A percentile compares a stretch with the other conserved stretches of the same genome.
Conservation (phyloP, 176 grass and related monocot species). For the Juncus effusus region DNA sequence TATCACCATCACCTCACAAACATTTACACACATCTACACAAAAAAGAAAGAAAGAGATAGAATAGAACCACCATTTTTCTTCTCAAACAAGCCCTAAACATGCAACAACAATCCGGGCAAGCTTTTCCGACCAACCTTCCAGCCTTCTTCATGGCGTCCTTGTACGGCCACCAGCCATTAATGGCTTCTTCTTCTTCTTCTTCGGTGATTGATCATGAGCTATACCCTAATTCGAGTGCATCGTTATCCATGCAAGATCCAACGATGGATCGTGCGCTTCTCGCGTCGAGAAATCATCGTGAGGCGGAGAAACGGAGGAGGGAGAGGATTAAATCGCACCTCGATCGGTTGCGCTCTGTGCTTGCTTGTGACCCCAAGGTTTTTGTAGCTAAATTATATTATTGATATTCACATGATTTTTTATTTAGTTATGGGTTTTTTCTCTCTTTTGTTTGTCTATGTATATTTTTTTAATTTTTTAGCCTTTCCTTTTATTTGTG, state of each 20-base stretch:
- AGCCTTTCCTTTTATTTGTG: too few relatives aligned
- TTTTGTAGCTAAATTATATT: conserved; percentile 10
- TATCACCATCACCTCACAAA: background rate
- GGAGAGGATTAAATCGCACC: conserved; percentile 97
- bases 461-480: background rate
- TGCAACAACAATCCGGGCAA: conserved; percentile 22
- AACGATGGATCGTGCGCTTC: conserved; percentile 55
- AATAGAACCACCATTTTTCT: too few relatives aligned
- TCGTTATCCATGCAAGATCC: conserved; percentile 18
- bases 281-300: conserved; percentile 79
- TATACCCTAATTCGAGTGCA: background rate
- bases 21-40: background rate
- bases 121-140: conserved; percentile 24
- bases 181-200: background rate
- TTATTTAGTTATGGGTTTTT: background rate
- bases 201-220: background rate
- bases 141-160: conserved; percentile 27
- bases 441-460: background rate
- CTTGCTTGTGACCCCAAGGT: conserved; percentile 98
- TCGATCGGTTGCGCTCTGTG: conserved; percentile 77
- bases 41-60: background rate
- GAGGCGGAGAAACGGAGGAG: conserved; percentile 92
- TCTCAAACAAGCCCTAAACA: conserved; percentile 1
- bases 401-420: background rate
- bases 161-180: conserved; percentile 5